Base-by-base conservation (phyloP, 345 rosid genomes). In the Barbarea vulgaris region DNA sequence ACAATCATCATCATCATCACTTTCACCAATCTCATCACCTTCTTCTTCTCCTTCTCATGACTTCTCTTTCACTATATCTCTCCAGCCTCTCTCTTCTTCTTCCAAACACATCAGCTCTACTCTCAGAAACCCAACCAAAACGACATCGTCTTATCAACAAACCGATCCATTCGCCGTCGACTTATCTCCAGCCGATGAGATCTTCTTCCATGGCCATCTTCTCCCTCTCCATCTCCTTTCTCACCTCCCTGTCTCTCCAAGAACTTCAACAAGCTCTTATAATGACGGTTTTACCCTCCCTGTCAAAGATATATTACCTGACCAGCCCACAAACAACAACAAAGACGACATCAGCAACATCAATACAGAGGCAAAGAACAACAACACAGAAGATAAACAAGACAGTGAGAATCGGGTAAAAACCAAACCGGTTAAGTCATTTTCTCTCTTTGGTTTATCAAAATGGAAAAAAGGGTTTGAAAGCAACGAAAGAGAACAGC, bases 191-290 rank as follows among this genome's bases (percentile, higher is more conserved):
- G 98, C 98, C 0, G 97, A 93, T 80, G 98, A 93, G 52, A 93
- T 93, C 80, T 93, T 93, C 95, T 93, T 93, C 80, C 97, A 91
- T 65, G 99, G 99, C 39, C 97, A 94, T 70, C 86, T 94, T 75
- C 96, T 94, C n/a, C 97, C 98, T 68, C 98, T 90, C 39, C 93
- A 88, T 37, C 84, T 88, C 77, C 88, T 88, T 64, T 85, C 99
- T 31, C 96, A 89, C 79, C 93, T 86, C 19, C 93, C 97, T 1
- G 79, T 78, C 15, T 89, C 98, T 77, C 90, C 96, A 8, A 85
- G 97, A 54, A 81, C 91, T 27, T 89, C 98, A 41, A 83, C 86
- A 6, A 83, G 88, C 42, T 94, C 97, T 2, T 50, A 81, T 69
- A 76, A 63, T 63, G 94, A 91, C 79, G 85, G 91, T 71, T 86